Base-by-base conservation (phyloP, 257 asterid genomes). In the Dorcoceras hygrometricum region DNA sequence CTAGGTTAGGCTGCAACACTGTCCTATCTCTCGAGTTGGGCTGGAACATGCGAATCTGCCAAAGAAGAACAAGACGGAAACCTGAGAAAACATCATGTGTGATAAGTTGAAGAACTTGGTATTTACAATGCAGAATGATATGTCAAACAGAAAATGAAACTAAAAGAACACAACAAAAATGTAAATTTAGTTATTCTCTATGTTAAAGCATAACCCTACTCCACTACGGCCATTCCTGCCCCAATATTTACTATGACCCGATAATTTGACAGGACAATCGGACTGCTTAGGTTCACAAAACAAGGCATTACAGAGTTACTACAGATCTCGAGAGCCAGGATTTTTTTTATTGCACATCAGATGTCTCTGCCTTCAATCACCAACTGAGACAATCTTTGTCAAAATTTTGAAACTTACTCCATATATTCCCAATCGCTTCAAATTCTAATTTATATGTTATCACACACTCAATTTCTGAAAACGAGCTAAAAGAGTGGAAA, bases 11-110 rank as follows among this genome's bases (percentile, higher is more conserved):
- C 74, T 94, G 99, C 85, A 94, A 75, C 51, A 86, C 80, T 74
- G 99, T 90, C 86, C 95, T 82, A 73, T 90, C 95, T 83, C 87
- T 82, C 60, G 99, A 83, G 75, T 88, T 95, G 53, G 89, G 85
- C 81, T 94, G 99, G 84, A 89, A 90, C 97, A 94, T 94, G 71
- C 96, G 96, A 77, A 81, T 77, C 96, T 92, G 88, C 79, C 71
- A 67, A 73, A 73, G 58, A 63, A 68, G 29, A 55, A 54, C 48
- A 62, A 58, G 56, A 58, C 43, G 57, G 71, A 60, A 34, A 32
- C 51, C 31, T 32, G 29, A 59, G 26, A 22, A 59, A n/a, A 50
- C 25, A 62, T 26, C 2, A 8, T 57, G 62, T 60, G 32, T 54
- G 19, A 48, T 57, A 51, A 56, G 59, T 64, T 59, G 8, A 23